Evolutionary conservation across 129 eudicot species (phyloP).

Genomic region (Centella asiatica): DNA sequence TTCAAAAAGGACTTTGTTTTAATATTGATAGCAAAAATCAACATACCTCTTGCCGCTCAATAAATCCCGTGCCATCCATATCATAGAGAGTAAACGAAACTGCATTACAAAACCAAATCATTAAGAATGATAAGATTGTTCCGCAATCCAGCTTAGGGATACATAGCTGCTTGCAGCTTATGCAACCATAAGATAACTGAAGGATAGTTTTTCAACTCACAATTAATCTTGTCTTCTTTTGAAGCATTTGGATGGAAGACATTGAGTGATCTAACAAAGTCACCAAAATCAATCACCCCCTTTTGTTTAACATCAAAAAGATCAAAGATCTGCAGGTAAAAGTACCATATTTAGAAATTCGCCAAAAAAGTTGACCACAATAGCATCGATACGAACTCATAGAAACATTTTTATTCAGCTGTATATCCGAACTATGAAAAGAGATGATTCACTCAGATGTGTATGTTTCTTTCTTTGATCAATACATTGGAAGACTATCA

Average conservation of each 20-base stretch:
- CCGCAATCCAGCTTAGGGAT: not conserved
- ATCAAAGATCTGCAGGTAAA: constrained; percentile 74
- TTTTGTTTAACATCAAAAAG: constrained; percentile 79
- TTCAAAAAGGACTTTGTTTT: not conserved
- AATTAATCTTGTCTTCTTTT: constrained; percentile 83
- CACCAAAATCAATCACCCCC: constrained; percentile 91
- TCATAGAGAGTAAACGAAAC: constrained; percentile 93
- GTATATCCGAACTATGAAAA: no score
- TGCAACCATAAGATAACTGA: not conserved
- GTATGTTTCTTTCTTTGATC: no score
- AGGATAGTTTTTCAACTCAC: constrained; percentile 32
- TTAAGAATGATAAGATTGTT: not conserved
- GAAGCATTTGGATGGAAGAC: constrained; percentile 97
- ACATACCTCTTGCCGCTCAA: constrained; percentile 94
- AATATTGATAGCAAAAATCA: not conserved
- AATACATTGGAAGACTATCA: no score
- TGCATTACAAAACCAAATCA: constrained; percentile 23
- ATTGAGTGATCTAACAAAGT: constrained; percentile 86
- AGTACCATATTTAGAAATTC: not conserved
- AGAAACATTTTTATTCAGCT: no score
- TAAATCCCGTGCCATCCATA: constrained; percentile 92
- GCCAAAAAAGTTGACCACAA: not conserved
- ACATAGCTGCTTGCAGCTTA: not conserved
- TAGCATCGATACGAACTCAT: no score
- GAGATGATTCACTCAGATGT: no score